Percentiles rank a stretch among this genome's conserved stretches.
phyloP scores from a whole-genome alignment of 148 eudicot genomes.

The Tetragonia tetragonoides region DNA sequence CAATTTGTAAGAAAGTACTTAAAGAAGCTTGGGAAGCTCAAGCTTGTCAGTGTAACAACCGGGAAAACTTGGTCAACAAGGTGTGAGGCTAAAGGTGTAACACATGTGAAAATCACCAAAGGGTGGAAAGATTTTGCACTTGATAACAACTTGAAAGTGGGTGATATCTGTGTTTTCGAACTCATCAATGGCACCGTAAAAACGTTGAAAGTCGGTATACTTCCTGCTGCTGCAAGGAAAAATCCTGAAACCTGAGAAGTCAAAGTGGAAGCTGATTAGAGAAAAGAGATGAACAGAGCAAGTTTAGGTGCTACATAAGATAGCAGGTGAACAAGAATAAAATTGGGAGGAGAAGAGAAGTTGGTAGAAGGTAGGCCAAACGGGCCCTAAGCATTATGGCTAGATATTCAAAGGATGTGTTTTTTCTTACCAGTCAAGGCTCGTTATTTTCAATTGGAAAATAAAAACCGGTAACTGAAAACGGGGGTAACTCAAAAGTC shows the following conservation, averaged over 20 bases:
- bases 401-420: no score
- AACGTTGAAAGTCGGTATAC: background rate
- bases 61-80: constrained; percentile 12
- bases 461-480: no score
- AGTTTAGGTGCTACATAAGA: background rate
- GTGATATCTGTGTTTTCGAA: constrained; percentile 31
- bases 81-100: background rate
- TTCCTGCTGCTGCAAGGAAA: background rate
- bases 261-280: background rate
- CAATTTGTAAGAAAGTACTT: constrained; percentile 12
- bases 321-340: no score
- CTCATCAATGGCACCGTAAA: constrained; percentile 1
- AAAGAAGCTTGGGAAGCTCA: background rate
- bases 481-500: no score
- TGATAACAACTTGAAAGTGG: constrained; percentile 13
- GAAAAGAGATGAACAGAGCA: background rate
- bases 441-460: no score
- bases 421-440: no score
- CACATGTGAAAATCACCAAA: background rate
- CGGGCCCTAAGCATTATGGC: no score
- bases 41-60: background rate
- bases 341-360: no score
- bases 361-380: no score
- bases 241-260: background rate
- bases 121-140: constrained; percentile 18